These are phyloP conservation scores for Diaporthe batatas DNA, from an alignment of 2,329 filamentous ascomycete genomes.

Conservation along the genomic window DNA sequence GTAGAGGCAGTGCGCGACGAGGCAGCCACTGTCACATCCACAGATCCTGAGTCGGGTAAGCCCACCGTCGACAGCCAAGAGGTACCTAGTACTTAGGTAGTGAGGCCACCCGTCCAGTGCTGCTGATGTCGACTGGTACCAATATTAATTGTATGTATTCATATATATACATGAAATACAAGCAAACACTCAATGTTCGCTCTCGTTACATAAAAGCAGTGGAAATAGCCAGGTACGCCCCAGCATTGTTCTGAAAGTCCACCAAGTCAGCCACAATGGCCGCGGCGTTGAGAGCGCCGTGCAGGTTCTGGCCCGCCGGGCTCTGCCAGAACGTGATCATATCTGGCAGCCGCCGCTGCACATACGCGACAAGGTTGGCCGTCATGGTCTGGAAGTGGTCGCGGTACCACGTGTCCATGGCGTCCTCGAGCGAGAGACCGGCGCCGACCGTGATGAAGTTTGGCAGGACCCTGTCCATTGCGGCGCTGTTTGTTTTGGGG, in stretches of 20 bases:
- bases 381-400: conserved; percentile 1
- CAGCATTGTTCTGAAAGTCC: neutral
- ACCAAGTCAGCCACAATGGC: neutral
- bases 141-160: no score
- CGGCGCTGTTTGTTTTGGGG: conserved; percentile 4
- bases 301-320: conserved; percentile 1
- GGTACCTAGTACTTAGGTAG: no score
- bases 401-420: neutral
- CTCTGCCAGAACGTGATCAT: conserved; percentile 3
- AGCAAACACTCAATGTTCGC: neutral
- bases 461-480: neutral
- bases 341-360: neutral
- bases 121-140: no score
- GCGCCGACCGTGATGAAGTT: neutral
- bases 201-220: neutral
- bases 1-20: no score
- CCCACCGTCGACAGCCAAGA: no score
- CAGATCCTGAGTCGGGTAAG: no score
- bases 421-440: neutral
- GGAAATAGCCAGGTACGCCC: neutral
- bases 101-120: no score
- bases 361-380: neutral
- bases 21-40: no score
- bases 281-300: neutral
- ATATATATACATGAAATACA: neutral